Evolutionary conservation across 78 protist genomes (phyloP).

Genomic region (Dictyostelium intermedium): DNA sequence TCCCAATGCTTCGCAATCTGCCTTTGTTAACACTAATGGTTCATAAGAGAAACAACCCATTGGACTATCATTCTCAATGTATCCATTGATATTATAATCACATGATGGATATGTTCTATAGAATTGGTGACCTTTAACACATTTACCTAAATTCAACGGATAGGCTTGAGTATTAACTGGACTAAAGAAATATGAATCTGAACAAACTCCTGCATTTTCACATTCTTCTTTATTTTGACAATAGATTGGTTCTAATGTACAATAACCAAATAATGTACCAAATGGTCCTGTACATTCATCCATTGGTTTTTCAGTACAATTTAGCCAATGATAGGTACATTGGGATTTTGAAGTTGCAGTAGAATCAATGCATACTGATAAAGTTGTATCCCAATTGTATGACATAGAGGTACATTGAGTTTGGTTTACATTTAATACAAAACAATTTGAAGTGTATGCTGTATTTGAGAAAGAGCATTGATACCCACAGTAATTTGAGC

Average conservation of each 20-base stretch:
- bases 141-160: background rate
- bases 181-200: background rate
- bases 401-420: background rate
- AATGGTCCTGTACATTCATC: background rate
- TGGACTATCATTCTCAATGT: background rate
- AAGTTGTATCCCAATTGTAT: background rate
- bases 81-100: background rate
- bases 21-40: background rate
- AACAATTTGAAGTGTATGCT: background rate
- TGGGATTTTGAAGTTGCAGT: background rate
- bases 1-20: background rate
- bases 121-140: background rate
- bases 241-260: background rate
- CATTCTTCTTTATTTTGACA: background rate
- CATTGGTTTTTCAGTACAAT: background rate
- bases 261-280: background rate
- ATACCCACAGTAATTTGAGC: conserved; percentile 18
- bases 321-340: background rate
- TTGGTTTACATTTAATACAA: background rate
- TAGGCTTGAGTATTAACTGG: background rate
- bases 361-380: background rate
- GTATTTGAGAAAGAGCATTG: background rate
- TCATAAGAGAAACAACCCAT: background rate
- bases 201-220: conserved; percentile 8
- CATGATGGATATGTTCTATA: background rate